Base-by-base conservation (phyloP, 176 grass and related monocot genomes). In the Aechmea fasciata region DNA sequence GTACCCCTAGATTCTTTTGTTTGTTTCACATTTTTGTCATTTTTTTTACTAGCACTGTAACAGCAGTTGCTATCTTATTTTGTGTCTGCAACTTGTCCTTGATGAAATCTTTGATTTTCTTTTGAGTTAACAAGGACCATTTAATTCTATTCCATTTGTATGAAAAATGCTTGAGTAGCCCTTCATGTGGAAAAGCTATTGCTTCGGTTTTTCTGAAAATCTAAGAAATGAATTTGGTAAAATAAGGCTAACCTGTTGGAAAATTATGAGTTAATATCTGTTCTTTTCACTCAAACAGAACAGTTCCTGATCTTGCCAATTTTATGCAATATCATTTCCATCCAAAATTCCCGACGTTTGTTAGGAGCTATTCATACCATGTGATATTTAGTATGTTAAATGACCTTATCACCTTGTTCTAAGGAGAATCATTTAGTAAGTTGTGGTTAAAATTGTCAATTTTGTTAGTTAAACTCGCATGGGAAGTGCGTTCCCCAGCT, bases 241-340 rank as follows among this genome's bases (percentile, higher is more conserved):
- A 41, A 41, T 41, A 41, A 41, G 33, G 33, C 33, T 41, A 41
- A 41, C 4, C 33, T 6, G 33, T 41, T 1, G 33, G 33, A 41
- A 41, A 41, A 41, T 41, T 41, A 41, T 41, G 33, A 41, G 33
- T 41, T 41, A 41, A 41, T 41, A 41, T 6, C 51, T 64, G 29
- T 63, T 53, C 52, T 83, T 66, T 24, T 71, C 65, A n/a, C 48
- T 63, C 11, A 18, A 54, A 9, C 41, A 41, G 48, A 71, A 52
- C 6, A 41, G 33, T 7, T 41, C 33, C 33, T 41, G 33, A 41
- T 41, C 33, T 7, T 41, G 33, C 33, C 33, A 41, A 41, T 41
- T 41, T 41, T 41, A 41, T 41, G 33, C 4, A 7, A 5, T 41
- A 0, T 8, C 33, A 41, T 41, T 41, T 41, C 33, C 33, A 41